A percentile compares a stretch with the other conserved stretches of the same genome.
phyloP scores from a whole-genome alignment of 108 stramenopile genomes.

The Cyclotella cryptica region DNA sequence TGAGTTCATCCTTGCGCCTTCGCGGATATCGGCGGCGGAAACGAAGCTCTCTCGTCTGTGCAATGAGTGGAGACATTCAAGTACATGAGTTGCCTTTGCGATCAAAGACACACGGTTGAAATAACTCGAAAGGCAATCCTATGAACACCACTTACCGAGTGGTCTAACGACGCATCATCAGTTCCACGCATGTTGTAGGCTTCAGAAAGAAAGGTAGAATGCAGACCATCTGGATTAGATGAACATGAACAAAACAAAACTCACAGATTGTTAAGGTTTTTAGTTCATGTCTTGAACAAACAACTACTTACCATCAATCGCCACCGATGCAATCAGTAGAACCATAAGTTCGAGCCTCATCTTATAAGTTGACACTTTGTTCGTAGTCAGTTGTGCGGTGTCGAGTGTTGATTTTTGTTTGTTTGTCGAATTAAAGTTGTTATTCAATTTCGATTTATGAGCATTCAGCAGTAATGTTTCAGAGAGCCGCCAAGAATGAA shows the following conservation, averaged over 20 bases:
- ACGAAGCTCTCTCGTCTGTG: background rate
- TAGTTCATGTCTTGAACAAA: background rate
- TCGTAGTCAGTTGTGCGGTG: background rate
- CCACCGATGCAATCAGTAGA: conserved; percentile 1
- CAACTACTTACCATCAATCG: background rate
- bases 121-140: background rate
- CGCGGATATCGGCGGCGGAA: conserved; percentile 7
- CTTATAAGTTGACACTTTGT: background rate
- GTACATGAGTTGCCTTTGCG: background rate
- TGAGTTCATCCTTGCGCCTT: conserved; percentile 5
- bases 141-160: background rate
- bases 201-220: background rate
- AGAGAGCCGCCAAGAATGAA: background rate
- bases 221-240: background rate
- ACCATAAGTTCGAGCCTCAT: conserved; percentile 3
- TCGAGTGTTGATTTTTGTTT: background rate
- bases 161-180: conserved; percentile 4
- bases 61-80: background rate
- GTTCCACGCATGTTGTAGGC: conserved; percentile 6
- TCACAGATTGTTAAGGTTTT: background rate
- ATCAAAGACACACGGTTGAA: background rate
- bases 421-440: background rate
- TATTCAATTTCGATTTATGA: conserved; percentile 2
- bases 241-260: background rate
- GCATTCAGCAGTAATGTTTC: background rate